phyloP scores from a whole-genome alignment of 148 eudicot genomes.

The Salicornia ramosissima region DNA sequence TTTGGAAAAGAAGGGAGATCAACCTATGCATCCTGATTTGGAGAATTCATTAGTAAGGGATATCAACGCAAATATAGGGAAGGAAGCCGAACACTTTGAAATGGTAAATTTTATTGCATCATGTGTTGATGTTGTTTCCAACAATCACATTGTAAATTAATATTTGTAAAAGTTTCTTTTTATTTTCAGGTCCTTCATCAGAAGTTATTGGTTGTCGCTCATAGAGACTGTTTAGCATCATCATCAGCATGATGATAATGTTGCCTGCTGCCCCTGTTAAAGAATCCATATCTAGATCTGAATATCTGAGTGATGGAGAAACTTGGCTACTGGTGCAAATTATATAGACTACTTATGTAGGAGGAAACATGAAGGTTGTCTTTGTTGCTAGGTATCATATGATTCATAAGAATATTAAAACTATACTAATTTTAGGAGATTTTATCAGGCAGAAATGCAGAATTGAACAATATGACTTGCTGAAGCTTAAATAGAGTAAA shows the following conservation, averaged over 20 bases:
- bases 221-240: slow-evolving; percentile 19
- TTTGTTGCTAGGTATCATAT: not conserved
- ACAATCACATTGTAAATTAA: slow-evolving; percentile 1
- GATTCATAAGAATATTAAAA: not conserved
- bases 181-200: slow-evolving; percentile 38
- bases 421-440: not conserved
- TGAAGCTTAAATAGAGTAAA: not conserved
- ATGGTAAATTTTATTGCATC: slow-evolving; percentile 29
- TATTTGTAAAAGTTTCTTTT: slow-evolving; percentile 9
- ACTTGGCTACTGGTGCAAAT: slow-evolving; percentile 13
- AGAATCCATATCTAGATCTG: not conserved
- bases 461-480: not conserved
- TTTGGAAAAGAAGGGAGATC: slow-evolving; percentile 27
- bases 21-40: slow-evolving; percentile 16
- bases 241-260: slow-evolving; percentile 6
- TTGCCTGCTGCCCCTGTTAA: not conserved
- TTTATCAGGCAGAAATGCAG: not conserved
- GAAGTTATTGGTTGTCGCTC: slow-evolving; percentile 32
- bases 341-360: not conserved
- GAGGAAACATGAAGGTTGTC: not conserved
- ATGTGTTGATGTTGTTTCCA: slow-evolving; percentile 8
- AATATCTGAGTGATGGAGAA: not conserved
- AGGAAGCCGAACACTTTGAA: slow-evolving; percentile 50
- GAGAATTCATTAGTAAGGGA: slow-evolving; percentile 24
- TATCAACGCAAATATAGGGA: slow-evolving; percentile 27